Conservation (phyloP, 2,329 filamentous ascomycete genomes). For the Botrytis squamosa region DNA sequence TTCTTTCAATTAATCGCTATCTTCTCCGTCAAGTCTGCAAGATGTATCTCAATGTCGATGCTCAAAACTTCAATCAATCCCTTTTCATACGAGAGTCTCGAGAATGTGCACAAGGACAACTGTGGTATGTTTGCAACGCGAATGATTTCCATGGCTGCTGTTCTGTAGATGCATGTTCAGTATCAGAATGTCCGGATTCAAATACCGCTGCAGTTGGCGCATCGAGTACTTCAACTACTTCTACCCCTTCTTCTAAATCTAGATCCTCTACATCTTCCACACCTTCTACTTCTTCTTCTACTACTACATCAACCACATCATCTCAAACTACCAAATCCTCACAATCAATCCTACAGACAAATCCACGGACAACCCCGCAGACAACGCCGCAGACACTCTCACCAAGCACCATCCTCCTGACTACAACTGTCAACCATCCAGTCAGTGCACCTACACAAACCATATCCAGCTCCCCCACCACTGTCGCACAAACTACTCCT, state of each 20-base stretch:
- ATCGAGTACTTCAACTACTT: background rate
- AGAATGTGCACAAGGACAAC: conserved; percentile 4
- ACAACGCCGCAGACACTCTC: background rate
- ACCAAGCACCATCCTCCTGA: background rate
- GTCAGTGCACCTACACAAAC: background rate
- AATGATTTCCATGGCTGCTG: conserved; percentile 16
- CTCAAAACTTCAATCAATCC: background rate
- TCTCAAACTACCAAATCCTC: background rate
- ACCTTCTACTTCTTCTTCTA: too few relatives aligned
- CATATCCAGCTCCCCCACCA: background rate
- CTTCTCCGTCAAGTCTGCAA: background rate
- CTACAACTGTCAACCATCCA: background rate
- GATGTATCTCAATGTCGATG: conserved; percentile 16
- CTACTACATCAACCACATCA: background rate
- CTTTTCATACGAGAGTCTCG: conserved; percentile 15
- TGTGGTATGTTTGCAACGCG: conserved; percentile 14
- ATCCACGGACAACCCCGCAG: background rate
- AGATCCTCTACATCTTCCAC: background rate
- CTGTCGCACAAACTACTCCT: background rate
- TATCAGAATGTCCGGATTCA: conserved; percentile 14
- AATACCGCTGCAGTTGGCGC: conserved; percentile 9
- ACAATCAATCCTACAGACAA: conserved; percentile 12
- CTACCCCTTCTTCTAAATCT: background rate
- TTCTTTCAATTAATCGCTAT: background rate
- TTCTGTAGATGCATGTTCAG: conserved; percentile 20